Evolutionary conservation across 2,329 filamentous ascomycete genomes (phyloP).

Genomic region (Alternaria angustiovoidea): DNA sequence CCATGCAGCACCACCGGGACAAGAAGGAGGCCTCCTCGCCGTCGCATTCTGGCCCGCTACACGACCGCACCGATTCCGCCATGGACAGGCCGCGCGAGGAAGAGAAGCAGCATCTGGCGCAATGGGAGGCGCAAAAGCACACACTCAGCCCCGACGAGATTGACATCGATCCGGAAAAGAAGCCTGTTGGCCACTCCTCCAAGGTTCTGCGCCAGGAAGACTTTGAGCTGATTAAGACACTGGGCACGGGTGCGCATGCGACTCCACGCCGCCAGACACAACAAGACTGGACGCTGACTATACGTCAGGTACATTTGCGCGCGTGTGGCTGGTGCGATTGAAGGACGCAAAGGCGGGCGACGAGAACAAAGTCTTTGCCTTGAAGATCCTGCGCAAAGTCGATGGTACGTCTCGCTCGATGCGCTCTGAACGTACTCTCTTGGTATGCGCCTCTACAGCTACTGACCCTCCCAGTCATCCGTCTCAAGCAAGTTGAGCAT

Average conservation of each 20-base stretch:
- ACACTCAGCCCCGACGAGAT: conserved; percentile 55
- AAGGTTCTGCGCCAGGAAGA: conserved; percentile 62
- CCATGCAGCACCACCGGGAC: conserved; percentile 42
- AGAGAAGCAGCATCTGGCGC: conserved; percentile 56
- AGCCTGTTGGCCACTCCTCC: conserved; percentile 58
- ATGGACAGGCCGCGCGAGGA: conserved; percentile 54
- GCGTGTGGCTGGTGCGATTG: conserved; percentile 79
- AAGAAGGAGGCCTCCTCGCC: conserved; percentile 30
- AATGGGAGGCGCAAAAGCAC: conserved; percentile 57
- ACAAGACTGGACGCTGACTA: conserved; percentile 28
- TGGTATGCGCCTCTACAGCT: conserved; percentile 15
- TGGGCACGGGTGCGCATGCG: conserved; percentile 71
- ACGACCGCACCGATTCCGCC: conserved; percentile 46
- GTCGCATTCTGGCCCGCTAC: conserved; percentile 32
- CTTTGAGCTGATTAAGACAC: conserved; percentile 76
- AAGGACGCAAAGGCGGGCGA: conserved; percentile 62
- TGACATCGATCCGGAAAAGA: conserved; percentile 53
- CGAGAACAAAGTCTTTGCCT: conserved; percentile 74
- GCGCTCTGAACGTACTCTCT: background rate
- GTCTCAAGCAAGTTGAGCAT: conserved; percentile 86
- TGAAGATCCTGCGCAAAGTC: conserved; percentile 77
- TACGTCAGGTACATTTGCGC: conserved; percentile 75
- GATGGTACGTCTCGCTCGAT: conserved; percentile 54
- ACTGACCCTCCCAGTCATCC: conserved; percentile 66
- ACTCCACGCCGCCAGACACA: background rate